A percentile compares a stretch with the other conserved stretches of the same genome.
Conservation (phyloP, 495 filamentous ascomycete genomes). For the Ascodesmis nigricans region DNA sequence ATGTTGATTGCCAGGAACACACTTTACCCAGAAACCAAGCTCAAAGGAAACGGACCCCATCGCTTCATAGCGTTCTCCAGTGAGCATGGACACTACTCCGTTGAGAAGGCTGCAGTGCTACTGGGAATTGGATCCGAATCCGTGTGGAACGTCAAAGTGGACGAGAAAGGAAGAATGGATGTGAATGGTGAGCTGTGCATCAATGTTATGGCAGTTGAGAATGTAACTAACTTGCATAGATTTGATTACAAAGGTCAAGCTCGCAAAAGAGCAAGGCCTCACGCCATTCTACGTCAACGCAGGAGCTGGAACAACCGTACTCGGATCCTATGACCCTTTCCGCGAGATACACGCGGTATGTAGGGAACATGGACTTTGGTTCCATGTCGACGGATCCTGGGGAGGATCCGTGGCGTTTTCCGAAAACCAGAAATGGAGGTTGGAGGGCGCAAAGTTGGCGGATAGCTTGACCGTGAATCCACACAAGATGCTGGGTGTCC, state of each 20-base stretch:
- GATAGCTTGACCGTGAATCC: constrained; percentile 72
- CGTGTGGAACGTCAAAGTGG: constrained; percentile 55
- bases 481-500: constrained; percentile 90
- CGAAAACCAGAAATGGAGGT: constrained; percentile 34
- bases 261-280: constrained; percentile 37
- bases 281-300: constrained; percentile 91
- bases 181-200: too few species aligned
- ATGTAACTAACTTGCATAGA: too few species aligned
- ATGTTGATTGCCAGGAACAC: constrained; percentile 78
- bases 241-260: constrained; percentile 33
- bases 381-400: constrained; percentile 83
- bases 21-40: constrained; percentile 54
- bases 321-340: constrained; percentile 77
- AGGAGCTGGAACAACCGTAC: constrained; percentile 81
- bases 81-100: constrained; percentile 72
- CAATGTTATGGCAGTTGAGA: too few species aligned
- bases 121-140: constrained; percentile 55
- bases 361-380: constrained; percentile 49
- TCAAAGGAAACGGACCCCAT: constrained; percentile 38
- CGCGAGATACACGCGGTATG: constrained; percentile 48
- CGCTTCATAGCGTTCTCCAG: constrained; percentile 72
- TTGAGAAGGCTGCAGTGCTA: constrained; percentile 82
- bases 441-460: constrained; percentile 48
- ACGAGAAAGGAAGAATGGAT: constrained; percentile 48
- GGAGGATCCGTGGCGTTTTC: constrained; percentile 73